phyloP scores from a whole-genome alignment of 257 asterid genomes.

The Solanum pennellii region DNA sequence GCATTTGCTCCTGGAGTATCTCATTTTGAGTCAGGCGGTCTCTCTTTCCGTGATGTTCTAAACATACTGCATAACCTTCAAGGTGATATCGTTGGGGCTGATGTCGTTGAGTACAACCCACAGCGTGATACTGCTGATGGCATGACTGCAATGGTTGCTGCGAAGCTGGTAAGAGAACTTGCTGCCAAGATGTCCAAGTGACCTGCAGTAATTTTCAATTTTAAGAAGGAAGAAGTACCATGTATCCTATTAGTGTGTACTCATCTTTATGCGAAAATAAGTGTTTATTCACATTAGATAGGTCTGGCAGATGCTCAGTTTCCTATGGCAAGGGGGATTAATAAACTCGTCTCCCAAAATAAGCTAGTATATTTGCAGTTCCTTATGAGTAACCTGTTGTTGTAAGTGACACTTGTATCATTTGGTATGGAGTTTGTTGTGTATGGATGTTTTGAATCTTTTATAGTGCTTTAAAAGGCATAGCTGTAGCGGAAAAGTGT shows the following conservation, averaged over 20 bases:
- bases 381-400: neutral
- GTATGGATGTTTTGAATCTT: neutral
- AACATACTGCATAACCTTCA: conserved; percentile 89
- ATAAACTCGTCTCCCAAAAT: neutral
- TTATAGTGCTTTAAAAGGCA: neutral
- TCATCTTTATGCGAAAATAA: neutral
- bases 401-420: neutral
- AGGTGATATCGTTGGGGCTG: conserved; percentile 91
- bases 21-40: conserved; percentile 98
- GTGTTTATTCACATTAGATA: neutral
- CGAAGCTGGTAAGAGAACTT: conserved; percentile 80
- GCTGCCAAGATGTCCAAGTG: conserved; percentile 88
- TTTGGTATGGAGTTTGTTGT: neutral
- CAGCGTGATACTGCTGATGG: conserved; percentile 97
- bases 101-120: conserved; percentile 94
- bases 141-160: conserved; percentile 99
- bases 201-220: neutral
- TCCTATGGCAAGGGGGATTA: neutral
- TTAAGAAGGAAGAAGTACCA: neutral
- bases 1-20: conserved; percentile 99
- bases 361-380: neutral
- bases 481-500: neutral
- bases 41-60: conserved; percentile 88
- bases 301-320: neutral
- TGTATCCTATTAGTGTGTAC: neutral